Evolutionary conservation across 139 green algal species (phyloP), one percentile per base, ranked within the genome.

Genomic region (Micractinium conductrix): DNA sequence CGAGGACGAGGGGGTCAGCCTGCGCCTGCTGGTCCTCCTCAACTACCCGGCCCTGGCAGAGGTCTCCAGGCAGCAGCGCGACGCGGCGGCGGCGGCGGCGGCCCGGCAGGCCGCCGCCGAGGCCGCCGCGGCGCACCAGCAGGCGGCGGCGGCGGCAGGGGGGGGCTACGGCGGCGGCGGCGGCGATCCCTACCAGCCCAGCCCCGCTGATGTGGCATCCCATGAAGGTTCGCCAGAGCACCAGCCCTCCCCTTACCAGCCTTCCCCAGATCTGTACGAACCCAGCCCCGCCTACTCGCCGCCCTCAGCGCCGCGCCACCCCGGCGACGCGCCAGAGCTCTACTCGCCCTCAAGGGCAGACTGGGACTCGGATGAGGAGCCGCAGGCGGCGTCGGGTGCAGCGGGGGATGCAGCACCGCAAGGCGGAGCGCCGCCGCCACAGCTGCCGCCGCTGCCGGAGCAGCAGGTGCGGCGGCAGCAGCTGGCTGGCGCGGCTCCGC

Each of bases 1-100:
- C 19, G 81, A 84, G 50, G 86, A 84, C 35, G 60, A 70, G 38
- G 86, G 86, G 24, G 14, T 89, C 28, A 82, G 62, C 37, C 53
- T 79, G 48, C 71, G 58, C 24, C 43, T 89, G 4, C 74, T 80
- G 24, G n/a, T 60, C 17, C 43, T 89, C 44, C 70, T 85, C 14
- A 45, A 44, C 40, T 84, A 80, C 19, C 19, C 33, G 48, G 74
- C 21, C 8, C 43, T 70, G 70, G 55, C 70, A 21, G 78, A 74
- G 16, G 78, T 63, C 28, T 44, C 33, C 44, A 45, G 45, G 74
- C 45, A 45, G 74, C 74, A 63, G 45, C 74, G 74, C 21, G 74
- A 42, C 16, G 74, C 35, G 45, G 74, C 45, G 35, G 74, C 70
- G 26, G 43, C 42, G 10, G 42, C 28, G 10, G 42, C 70, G 42